Percentiles rank a stretch among this genome's conserved stretches.
These are phyloP conservation scores for Chlamydomonas asymmetrica DNA, from an alignment of 139 green algal genomes.

Conservation along the genomic window DNA sequence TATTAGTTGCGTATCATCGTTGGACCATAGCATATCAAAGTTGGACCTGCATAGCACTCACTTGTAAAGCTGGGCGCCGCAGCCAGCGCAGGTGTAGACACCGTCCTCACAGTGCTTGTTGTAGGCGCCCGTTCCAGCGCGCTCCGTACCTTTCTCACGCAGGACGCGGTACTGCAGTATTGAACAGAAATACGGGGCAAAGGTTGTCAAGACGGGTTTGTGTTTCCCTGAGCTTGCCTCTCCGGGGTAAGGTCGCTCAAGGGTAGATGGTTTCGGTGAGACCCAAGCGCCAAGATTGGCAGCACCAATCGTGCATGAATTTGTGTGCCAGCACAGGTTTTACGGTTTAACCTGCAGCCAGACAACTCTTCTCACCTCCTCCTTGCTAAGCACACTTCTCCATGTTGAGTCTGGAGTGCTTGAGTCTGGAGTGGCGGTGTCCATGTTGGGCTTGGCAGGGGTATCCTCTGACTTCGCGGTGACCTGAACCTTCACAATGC, in stretches of 20 bases:
- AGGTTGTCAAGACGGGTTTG: background rate
- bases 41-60: slow-evolving; percentile 57
- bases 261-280: background rate
- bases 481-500: too few relatives aligned
- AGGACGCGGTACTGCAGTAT: slow-evolving; percentile 80
- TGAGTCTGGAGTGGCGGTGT: too few relatives aligned
- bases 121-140: slow-evolving; percentile 76
- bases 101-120: slow-evolving; percentile 88
- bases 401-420: slow-evolving; percentile 58
- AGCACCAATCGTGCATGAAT: background rate
- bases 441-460: too few relatives aligned
- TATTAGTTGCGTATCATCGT: too few relatives aligned
- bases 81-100: slow-evolving; percentile 84
- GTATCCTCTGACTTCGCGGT: too few relatives aligned
- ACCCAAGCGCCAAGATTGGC: background rate
- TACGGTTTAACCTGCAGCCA: too few relatives aligned
- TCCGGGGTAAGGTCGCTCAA: too few relatives aligned
- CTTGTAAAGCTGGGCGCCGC: slow-evolving; percentile 71
- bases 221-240: background rate
- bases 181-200: background rate
- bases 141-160: slow-evolving; percentile 92
- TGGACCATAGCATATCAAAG: too few relatives aligned
- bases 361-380: slow-evolving; percentile 53
- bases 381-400: slow-evolving; percentile 41
- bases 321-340: too few relatives aligned